Base-by-base conservation (phyloP, 768 basidiomycete genomes). In the Boletus subparvulus region DNA sequence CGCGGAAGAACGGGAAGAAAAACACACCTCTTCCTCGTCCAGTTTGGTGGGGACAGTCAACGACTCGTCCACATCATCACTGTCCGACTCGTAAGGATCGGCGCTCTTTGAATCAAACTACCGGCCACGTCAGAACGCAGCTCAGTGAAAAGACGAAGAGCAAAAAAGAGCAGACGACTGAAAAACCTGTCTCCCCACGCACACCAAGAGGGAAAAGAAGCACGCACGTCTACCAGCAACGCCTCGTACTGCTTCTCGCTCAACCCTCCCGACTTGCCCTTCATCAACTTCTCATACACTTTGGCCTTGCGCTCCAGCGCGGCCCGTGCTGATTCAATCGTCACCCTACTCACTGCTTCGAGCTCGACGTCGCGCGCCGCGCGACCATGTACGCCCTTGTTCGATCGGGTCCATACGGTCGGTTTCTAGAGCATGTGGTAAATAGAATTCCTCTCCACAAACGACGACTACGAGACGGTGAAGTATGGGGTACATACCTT, bases 41-140 rank as follows among this genome's bases (percentile, higher is more conserved):
- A 76, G 71, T 62, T 42, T 62, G 7, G 71, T 70, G 0, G 90
- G 86, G 1, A 90, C 79, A 4, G 78, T 80, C 60, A 85, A 59
- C n/a, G 88, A 89, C 67, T 92, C 92, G 66, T 91, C 90, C 4
- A 84, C 83, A 63, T 90, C 89, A 42, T 88, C 88, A 55, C 86
- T 89, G 54, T 89, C 86, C 9, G 83, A 83, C 58, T 86, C 82
- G 62, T 81, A 88, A 7, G 69, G 69, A 50, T 82, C 80, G 33
- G 74, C 72, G 0, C 65, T 70, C 65, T 86, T 86, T 7, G 77
- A 75, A 57, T 91, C 88, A 66, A 92, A 92, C 91, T 89, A 56
- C 14, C 49, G 49, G 36, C 14, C 45, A 44, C 28, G 17, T 60
- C 24, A 55, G 33, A 44, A 48, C 30, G 3, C 17, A 6, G 21